These are phyloP conservation scores for Linum trigynum DNA, from an alignment of 345 rosid species.

Conservation along the genomic window DNA sequence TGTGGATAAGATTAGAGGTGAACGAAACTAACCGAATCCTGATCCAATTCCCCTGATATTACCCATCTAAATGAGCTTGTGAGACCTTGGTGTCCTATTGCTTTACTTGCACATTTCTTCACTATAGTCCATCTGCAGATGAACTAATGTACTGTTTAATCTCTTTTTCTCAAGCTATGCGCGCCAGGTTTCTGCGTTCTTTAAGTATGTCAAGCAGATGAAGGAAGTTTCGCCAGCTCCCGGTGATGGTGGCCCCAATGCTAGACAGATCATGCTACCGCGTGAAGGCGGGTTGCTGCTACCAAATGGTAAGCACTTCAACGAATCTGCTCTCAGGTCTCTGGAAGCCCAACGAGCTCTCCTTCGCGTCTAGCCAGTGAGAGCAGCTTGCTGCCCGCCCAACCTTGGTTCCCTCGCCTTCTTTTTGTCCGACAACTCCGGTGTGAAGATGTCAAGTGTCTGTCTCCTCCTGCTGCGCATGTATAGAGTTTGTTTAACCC, in stretches of 20 bases:
- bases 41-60: too few relatives aligned
- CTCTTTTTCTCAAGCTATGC: slow-evolving; percentile 56
- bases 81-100: too few relatives aligned
- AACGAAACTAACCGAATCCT: too few relatives aligned
- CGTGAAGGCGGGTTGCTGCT: slow-evolving; percentile 56
- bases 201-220: slow-evolving; percentile 80
- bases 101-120: neutral
- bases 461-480: neutral
- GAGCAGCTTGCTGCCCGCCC: neutral
- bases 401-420: neutral
- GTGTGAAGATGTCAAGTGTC: neutral
- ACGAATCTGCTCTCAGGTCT: slow-evolving; percentile 46
- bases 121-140: neutral
- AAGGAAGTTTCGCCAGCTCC: slow-evolving; percentile 36
- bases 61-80: too few relatives aligned
- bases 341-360: slow-evolving; percentile 58
- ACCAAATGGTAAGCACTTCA: slow-evolving; percentile 54
- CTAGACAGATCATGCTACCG: slow-evolving; percentile 41
- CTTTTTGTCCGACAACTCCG: neutral
- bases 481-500: neutral
- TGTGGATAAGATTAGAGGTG: too few relatives aligned
- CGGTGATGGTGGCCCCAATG: slow-evolving; percentile 15
- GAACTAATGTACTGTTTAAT: neutral
- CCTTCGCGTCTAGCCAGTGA: slow-evolving; percentile 42
- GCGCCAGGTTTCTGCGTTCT: slow-evolving; percentile 86